These are phyloP conservation scores for Pinus tabuliformis DNA, from an alignment of 75 land plant genomes.

Conservation along the genomic window DNA sequence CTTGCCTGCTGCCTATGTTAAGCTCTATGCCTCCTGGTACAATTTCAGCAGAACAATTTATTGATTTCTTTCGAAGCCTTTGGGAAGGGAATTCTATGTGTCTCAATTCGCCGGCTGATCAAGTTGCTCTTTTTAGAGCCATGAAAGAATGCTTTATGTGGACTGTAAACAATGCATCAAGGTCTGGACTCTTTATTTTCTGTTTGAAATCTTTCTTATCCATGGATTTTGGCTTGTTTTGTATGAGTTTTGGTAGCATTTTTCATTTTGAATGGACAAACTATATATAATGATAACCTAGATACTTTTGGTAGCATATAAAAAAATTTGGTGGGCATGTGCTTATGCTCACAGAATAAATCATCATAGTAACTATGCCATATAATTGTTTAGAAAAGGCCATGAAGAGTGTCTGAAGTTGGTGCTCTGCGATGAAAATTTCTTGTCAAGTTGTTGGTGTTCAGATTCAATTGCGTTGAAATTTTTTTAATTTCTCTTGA, in stretches of 20 bases:
- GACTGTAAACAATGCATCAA: slow-evolving; percentile 67
- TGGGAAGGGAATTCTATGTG: slow-evolving; percentile 69
- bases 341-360: no score
- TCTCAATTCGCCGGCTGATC: slow-evolving; percentile 33
- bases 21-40: slow-evolving; percentile 52
- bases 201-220: background rate
- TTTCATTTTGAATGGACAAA: no score
- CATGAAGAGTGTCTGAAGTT: no score
- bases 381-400: no score
- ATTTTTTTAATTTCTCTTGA: background rate
- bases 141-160: slow-evolving; percentile 81
- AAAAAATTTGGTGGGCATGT: no score
- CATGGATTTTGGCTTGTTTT: slow-evolving; percentile 1
- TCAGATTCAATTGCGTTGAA: background rate
- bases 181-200: slow-evolving; percentile 29
- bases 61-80: slow-evolving; percentile 68
- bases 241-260: background rate
- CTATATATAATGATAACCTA: no score
- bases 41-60: slow-evolving; percentile 44
- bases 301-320: no score
- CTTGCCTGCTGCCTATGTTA: slow-evolving; percentile 60
- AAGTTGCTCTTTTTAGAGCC: slow-evolving; percentile 49
- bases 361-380: no score
- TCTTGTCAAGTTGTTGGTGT: background rate
- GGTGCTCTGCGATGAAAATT: background rate